Conservation (phyloP, 257 asterid genomes). For the Rubia yunnanensis region DNA sequence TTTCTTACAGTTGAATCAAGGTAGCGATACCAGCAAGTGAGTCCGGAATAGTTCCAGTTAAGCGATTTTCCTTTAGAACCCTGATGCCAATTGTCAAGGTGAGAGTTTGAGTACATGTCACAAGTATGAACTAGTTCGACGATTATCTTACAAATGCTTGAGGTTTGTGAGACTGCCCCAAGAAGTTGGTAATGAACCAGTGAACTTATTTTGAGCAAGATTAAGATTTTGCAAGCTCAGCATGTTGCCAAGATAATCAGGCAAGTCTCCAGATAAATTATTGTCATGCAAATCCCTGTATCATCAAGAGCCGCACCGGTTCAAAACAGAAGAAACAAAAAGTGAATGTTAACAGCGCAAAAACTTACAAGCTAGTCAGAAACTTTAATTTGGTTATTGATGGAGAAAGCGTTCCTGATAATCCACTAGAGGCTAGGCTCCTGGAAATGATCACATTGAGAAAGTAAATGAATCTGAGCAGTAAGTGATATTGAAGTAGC, state of each 20-base stretch:
- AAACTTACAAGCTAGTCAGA: slow-evolving; percentile 59
- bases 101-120: background rate
- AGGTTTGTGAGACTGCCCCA: slow-evolving; percentile 66
- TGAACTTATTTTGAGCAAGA: slow-evolving; percentile 56
- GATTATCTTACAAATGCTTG: slow-evolving; percentile 50
- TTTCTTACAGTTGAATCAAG: slow-evolving; percentile 53
- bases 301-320: background rate
- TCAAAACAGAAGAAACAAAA: background rate
- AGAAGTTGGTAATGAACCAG: slow-evolving; percentile 61
- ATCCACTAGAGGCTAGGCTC: slow-evolving; percentile 65
- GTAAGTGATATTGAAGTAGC: background rate
- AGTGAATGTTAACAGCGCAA: background rate
- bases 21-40: slow-evolving; percentile 41
- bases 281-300: slow-evolving; percentile 73
- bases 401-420: slow-evolving; percentile 73
- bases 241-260: slow-evolving; percentile 59
- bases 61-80: slow-evolving; percentile 48
- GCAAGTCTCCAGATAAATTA: slow-evolving; percentile 53
- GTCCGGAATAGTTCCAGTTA: slow-evolving; percentile 55
- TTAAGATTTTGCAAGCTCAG: slow-evolving; percentile 51
- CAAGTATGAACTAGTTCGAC: background rate
- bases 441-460: slow-evolving; percentile 27
- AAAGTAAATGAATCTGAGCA: background rate
- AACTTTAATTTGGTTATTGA: slow-evolving; percentile 53
- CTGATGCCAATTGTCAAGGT: slow-evolving; percentile 27